Evolutionary conservation across 352 stramenopile species (phyloP).

Genomic region (Phytophthora rubi): DNA sequence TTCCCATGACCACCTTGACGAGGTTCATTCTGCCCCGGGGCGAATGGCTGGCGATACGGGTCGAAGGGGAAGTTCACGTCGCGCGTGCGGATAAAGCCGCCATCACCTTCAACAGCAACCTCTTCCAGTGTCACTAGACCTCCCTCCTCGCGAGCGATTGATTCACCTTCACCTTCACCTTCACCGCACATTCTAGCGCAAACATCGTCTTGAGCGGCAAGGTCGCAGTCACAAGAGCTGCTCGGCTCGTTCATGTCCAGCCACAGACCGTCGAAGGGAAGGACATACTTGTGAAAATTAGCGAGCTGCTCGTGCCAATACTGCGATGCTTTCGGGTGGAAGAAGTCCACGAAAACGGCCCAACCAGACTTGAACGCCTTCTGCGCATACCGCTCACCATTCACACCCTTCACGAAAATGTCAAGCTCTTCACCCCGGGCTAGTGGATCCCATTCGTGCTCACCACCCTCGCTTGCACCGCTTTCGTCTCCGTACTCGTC

Average conservation of each 20-base stretch:
- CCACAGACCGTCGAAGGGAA: constrained; percentile 86
- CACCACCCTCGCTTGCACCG: neutral
- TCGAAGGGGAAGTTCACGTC: constrained; percentile 85
- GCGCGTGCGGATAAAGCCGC: constrained; percentile 65
- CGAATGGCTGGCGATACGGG: constrained; percentile 81
- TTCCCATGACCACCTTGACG: constrained; percentile 62
- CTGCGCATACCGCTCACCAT: constrained; percentile 65
- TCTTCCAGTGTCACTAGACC: constrained; percentile 12
- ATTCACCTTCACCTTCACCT: constrained; percentile 5
- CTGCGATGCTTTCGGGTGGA: constrained; percentile 68
- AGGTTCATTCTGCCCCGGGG: constrained; percentile 57
- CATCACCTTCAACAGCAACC: constrained; percentile 22
- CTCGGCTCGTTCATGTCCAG: constrained; percentile 86
- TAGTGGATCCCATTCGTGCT: constrained; percentile 39
- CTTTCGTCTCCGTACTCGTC: constrained; percentile 8
- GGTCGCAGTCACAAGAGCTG: constrained; percentile 62
- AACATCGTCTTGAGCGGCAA: constrained; percentile 45
- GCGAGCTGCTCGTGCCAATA: constrained; percentile 79
- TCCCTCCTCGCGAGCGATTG: neutral
- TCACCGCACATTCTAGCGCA: constrained; percentile 35
- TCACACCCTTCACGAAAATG: constrained; percentile 81
- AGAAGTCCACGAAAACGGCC: constrained; percentile 87
- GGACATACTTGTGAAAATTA: constrained; percentile 60
- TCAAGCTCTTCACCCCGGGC: constrained; percentile 50
- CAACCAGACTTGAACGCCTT: constrained; percentile 73